Evolutionary conservation across 2,329 filamentous ascomycete genomes (phyloP).

Genomic region (Canariomyces notabilis): DNA sequence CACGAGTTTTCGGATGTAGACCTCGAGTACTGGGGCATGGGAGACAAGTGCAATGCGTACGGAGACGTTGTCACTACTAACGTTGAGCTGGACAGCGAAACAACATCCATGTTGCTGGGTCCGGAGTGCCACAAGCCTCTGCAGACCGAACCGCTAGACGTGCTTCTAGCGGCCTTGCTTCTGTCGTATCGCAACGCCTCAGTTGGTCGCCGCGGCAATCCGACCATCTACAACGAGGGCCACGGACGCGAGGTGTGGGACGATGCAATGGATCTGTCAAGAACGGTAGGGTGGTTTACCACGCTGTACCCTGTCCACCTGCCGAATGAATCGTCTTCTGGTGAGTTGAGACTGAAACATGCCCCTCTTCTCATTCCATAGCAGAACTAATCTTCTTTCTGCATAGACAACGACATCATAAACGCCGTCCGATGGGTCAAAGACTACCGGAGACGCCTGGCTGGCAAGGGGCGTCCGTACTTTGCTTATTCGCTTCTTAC

Average conservation of each 20-base stretch:
- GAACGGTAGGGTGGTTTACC: slow-evolving; percentile 44
- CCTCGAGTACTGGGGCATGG: slow-evolving; percentile 27
- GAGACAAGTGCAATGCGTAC: slow-evolving; percentile 18
- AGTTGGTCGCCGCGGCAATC: slow-evolving; percentile 25
- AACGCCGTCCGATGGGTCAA: slow-evolving; percentile 29
- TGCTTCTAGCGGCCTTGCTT: slow-evolving; percentile 33
- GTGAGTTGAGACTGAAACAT: slow-evolving; percentile 6
- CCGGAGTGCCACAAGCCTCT: slow-evolving; percentile 28
- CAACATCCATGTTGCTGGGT: slow-evolving; percentile 35
- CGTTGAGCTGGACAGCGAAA: slow-evolving; percentile 16
- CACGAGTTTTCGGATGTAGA: slow-evolving; percentile 10
- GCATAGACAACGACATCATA: slow-evolving; percentile 16
- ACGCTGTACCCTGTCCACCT: slow-evolving; percentile 33
- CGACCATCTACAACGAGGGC: slow-evolving; percentile 36
- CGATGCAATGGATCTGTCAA: slow-evolving; percentile 31
- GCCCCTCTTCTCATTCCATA: neutral
- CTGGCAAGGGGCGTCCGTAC: slow-evolving; percentile 35
- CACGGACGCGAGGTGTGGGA: slow-evolving; percentile 39
- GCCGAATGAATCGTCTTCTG: slow-evolving; percentile 17
- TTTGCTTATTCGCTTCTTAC: slow-evolving; percentile 35
- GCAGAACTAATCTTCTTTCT: neutral
- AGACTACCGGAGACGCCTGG: slow-evolving; percentile 32
- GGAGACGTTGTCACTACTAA: slow-evolving; percentile 13
- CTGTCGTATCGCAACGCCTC: slow-evolving; percentile 33
- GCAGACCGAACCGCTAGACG: slow-evolving; percentile 34